These are phyloP conservation scores for Durusdinium trenchii DNA, from an alignment of 73 alveolate species.

Conservation along the genomic window DNA sequence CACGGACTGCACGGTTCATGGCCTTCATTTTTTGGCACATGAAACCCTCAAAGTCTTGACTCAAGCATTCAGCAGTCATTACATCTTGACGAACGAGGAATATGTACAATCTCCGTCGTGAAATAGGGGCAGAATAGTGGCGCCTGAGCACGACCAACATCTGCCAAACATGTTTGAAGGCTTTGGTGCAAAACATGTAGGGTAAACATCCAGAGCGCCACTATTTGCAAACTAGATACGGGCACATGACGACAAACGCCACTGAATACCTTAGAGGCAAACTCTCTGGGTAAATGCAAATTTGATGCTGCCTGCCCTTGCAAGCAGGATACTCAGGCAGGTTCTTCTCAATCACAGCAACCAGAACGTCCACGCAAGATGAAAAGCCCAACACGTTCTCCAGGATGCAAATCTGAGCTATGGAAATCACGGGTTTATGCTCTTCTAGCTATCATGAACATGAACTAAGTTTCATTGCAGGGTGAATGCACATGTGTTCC, in stretches of 20 bases:
- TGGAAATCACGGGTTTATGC: no score
- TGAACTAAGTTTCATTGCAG: neutral
- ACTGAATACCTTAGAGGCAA: neutral
- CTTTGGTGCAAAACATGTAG: neutral
- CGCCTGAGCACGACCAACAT: neutral
- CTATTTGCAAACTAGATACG: neutral
- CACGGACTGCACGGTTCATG: neutral
- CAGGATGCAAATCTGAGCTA: neutral
- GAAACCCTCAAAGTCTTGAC: neutral
- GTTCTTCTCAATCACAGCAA: neutral
- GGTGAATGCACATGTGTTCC: neutral
- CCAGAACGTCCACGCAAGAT: neutral
- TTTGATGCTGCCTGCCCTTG: neutral
- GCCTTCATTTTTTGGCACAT: neutral
- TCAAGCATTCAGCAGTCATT: neutral
- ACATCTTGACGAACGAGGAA: neutral
- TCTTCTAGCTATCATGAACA: no score
- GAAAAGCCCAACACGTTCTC: slow-evolving; percentile 20
- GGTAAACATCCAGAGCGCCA: no score
- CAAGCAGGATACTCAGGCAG: neutral
- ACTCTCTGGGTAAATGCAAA: no score
- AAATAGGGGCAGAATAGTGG: neutral
- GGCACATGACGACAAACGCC: neutral
- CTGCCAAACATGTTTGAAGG: neutral
- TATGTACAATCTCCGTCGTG: neutral